Conservation (phyloP, 306 rosid species). For the Casuarina equisetifolia region DNA sequence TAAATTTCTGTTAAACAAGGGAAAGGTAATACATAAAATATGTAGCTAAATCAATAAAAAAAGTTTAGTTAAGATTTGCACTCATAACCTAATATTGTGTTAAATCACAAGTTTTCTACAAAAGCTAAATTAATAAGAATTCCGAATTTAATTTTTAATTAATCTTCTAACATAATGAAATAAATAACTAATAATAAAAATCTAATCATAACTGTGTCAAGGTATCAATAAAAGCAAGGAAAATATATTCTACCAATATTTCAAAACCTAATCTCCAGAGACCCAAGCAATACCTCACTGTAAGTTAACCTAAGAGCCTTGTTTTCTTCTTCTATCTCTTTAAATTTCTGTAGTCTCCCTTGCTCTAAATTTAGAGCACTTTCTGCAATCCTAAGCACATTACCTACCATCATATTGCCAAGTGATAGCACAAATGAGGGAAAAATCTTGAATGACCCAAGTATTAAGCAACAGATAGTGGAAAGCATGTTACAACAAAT, state of each 20-base stretch:
- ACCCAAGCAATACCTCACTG: slow-evolving; percentile 53
- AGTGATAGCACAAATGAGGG: slow-evolving; percentile 25
- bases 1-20: no score
- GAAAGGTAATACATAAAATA: no score
- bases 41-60: no score
- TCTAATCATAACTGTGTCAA: slow-evolving; percentile 13
- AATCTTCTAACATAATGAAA: background rate
- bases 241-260: slow-evolving; percentile 14
- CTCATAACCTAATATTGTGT: no score
- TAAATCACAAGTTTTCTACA: no score
- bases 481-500: background rate
- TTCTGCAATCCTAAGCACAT: slow-evolving; percentile 52
- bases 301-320: slow-evolving; percentile 48
- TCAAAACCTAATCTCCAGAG: slow-evolving; percentile 1
- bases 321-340: slow-evolving; percentile 53
- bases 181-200: slow-evolving; percentile 16
- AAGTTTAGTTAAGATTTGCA: no score
- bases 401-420: slow-evolving; percentile 46
- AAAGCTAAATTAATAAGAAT: no score
- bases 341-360: slow-evolving; percentile 64
- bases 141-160: no score
- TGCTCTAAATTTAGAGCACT: slow-evolving; percentile 70
- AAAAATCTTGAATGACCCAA: slow-evolving; percentile 14
- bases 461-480: background rate
- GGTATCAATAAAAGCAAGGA: background rate